Evolutionary conservation across 148 eudicot genomes (phyloP), one percentile per base, ranked within the genome.

Genomic region (Amaranthus palmeri): DNA sequence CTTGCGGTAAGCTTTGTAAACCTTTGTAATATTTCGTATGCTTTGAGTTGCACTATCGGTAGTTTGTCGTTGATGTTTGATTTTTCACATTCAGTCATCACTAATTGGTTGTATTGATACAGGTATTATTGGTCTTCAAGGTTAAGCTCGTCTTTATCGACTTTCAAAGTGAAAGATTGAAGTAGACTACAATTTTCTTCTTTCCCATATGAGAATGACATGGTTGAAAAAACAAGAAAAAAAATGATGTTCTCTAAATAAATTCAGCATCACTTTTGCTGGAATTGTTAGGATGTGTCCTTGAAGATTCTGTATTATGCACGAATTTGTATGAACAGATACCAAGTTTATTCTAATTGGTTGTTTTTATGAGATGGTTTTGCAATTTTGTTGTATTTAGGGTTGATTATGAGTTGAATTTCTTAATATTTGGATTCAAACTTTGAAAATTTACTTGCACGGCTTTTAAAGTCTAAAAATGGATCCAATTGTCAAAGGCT

Each of bases 121-220:
- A 87, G 91, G 91, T 77, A 71, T 87, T 51, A 87, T 87, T 58
- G 91, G 91, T 53, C 88, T 87, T 72, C 86, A 85, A 78, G 88
- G 88, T 73, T 87, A 72, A 85, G 72, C 4, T 44, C 52, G 44
- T 8, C 10, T 11, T 10, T 59, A 13, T 54, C 13, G 6, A 46
- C 60, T 52, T 58, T 51, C 15, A 60, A 10, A 36, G 53, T 4
- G 42, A 46, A 73, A 54, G n/a, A 43, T 17, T 10, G 51, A 7
- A 13, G 36, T 53, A 42, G 57, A 72, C 13, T 40, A 25, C 5
- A 7, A 36, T 52, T 43, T 71, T 14, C 43, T 48, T 72, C 49
- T 10, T 53, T 62, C 6, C 54, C 15, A 47, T 47, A 54, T 61
- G 49, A 5, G 56, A 73, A 15, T 41, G 69, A 4, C 63, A 25